Evolutionary conservation across 2,329 filamentous ascomycete species (phyloP).

Genomic region (Cladosporium sp.): DNA sequence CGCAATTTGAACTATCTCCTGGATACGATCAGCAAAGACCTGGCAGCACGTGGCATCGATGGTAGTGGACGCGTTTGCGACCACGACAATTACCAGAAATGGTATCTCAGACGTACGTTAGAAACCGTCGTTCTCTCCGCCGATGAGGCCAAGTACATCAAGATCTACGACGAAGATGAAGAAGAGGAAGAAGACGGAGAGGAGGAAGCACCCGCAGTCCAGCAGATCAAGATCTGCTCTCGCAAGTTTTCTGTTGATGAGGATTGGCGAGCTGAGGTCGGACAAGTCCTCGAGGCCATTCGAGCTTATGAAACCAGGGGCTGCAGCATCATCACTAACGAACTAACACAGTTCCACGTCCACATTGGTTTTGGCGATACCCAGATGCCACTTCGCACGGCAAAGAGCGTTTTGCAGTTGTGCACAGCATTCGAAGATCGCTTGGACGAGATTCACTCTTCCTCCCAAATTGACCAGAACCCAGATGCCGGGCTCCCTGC

Average conservation of each 20-base stretch:
- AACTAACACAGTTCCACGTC: constrained; percentile 17
- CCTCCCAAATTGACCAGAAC: constrained; percentile 4
- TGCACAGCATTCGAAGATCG: constrained; percentile 16
- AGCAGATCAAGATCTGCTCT: constrained; percentile 14
- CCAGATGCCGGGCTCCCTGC: neutral
- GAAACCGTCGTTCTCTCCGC: too few species aligned
- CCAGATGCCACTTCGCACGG: constrained; percentile 13
- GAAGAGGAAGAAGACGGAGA: neutral
- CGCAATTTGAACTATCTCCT: too few species aligned
- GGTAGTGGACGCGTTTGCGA: too few species aligned
- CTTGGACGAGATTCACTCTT: constrained; percentile 16
- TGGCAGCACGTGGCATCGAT: too few species aligned
- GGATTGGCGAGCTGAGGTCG: constrained; percentile 12
- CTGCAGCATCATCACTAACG: constrained; percentile 16
- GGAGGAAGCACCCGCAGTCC: neutral
- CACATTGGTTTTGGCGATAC: constrained; percentile 15
- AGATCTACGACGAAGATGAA: neutral
- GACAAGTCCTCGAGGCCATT: constrained; percentile 11
- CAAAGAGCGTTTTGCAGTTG: constrained; percentile 17
- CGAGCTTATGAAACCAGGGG: constrained; percentile 1
- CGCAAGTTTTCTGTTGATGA: constrained; percentile 6
- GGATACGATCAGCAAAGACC: too few species aligned
- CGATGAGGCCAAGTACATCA: neutral
- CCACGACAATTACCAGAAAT: too few species aligned
- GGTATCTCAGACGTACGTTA: too few species aligned